A percentile compares a stretch with the other conserved stretches of the same genome.
phyloP scores from a whole-genome alignment of 257 asterid genomes.

The Rehmannia glutinosa region DNA sequence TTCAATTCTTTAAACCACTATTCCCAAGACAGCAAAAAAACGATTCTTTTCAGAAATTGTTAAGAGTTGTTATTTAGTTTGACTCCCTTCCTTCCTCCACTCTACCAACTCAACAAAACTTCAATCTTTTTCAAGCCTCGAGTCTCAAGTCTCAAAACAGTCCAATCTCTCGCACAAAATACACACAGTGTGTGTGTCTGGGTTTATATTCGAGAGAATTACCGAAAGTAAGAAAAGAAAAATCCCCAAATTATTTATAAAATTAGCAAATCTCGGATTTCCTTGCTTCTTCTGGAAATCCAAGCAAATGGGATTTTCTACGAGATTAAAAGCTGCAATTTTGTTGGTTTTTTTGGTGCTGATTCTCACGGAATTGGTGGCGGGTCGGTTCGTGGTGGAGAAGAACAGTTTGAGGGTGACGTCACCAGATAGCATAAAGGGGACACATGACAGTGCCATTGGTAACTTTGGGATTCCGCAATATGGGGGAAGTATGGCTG shows the following conservation, averaged over 20 bases:
- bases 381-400: slow-evolving; percentile 85
- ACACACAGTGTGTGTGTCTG: not conserved
- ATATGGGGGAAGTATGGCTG: slow-evolving; percentile 96
- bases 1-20: not conserved
- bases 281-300: slow-evolving; percentile 16
- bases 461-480: slow-evolving; percentile 95
- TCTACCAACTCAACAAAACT: slow-evolving; percentile 12
- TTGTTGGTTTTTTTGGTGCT: slow-evolving; percentile 45
- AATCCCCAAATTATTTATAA: not conserved
- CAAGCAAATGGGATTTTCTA: slow-evolving; percentile 49
- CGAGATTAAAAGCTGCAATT: slow-evolving; percentile 34
- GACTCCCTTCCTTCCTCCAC: too few relatives aligned
- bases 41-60: too few relatives aligned
- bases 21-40: too few relatives aligned
- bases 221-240: too few relatives aligned
- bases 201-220: slow-evolving; percentile 2
- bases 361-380: slow-evolving; percentile 32
- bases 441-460: slow-evolving; percentile 79
- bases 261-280: slow-evolving; percentile 1
- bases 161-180: too few relatives aligned
- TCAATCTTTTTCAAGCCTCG: slow-evolving; percentile 4
- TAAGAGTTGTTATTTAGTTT: too few relatives aligned
- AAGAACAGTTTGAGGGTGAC: slow-evolving; percentile 89
- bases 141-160: too few relatives aligned
- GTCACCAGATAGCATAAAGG: slow-evolving; percentile 75